These are phyloP conservation scores for Penicillium freii DNA, from an alignment of 2,329 filamentous ascomycete genomes.

Conservation along the genomic window DNA sequence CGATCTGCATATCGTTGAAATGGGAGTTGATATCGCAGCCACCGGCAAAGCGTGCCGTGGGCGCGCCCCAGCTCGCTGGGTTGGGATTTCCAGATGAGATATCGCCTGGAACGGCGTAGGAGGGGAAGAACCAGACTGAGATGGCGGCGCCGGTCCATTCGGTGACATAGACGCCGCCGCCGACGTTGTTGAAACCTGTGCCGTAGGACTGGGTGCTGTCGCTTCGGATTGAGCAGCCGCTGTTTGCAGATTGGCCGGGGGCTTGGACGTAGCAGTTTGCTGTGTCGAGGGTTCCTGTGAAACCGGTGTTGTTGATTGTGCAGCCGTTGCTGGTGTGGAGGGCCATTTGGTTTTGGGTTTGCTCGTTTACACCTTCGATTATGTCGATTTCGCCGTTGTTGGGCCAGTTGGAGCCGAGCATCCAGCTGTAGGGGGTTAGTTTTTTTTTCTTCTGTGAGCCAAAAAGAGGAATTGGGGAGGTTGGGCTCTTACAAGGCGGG, in stretches of 20 bases:
- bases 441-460: background rate
- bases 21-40: slow-evolving; percentile 68
- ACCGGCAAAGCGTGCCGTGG: slow-evolving; percentile 66
- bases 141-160: slow-evolving; percentile 75
- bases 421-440: slow-evolving; percentile 40
- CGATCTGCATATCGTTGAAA: slow-evolving; percentile 71
- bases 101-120: slow-evolving; percentile 63
- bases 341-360: slow-evolving; percentile 60
- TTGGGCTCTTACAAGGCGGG: slow-evolving; percentile 57
- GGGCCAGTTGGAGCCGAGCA: slow-evolving; percentile 68
- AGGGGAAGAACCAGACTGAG: slow-evolving; percentile 78
- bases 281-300: slow-evolving; percentile 49
- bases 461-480: background rate
- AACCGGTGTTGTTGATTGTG: slow-evolving; percentile 52
- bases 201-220: slow-evolving; percentile 57
- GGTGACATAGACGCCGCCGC: slow-evolving; percentile 70
- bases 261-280: slow-evolving; percentile 58
- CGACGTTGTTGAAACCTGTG: slow-evolving; percentile 65
- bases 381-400: slow-evolving; percentile 73
- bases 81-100: slow-evolving; percentile 60
- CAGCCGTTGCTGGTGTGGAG: slow-evolving; percentile 66
- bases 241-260: slow-evolving; percentile 43
- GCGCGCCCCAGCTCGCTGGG: slow-evolving; percentile 66
- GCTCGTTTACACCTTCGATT: slow-evolving; percentile 71
- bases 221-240: slow-evolving; percentile 61